Conservation (phyloP, 2,329 filamentous ascomycete species). For the Aspergillus bombycis region DNA sequence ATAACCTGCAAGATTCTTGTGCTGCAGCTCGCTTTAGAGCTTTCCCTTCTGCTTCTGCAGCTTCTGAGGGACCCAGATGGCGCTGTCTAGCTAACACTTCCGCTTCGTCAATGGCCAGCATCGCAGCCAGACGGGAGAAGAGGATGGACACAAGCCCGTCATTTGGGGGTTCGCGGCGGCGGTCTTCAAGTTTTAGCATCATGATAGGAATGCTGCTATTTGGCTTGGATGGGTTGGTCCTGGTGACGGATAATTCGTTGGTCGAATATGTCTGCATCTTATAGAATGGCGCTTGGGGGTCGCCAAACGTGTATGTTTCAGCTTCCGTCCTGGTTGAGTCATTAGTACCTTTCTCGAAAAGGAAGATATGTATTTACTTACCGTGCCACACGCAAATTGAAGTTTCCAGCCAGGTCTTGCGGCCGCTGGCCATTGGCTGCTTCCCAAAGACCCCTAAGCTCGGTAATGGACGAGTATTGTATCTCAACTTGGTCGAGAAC, state of each 20-base stretch:
- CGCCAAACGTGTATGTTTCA: slow-evolving; percentile 49
- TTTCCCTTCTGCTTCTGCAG: slow-evolving; percentile 46
- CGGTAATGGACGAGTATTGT: slow-evolving; percentile 43
- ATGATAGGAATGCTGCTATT: slow-evolving; percentile 48
- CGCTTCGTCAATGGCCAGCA: slow-evolving; percentile 53
- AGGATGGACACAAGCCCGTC: slow-evolving; percentile 50
- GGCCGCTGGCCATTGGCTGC: slow-evolving; percentile 49
- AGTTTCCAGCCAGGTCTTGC: slow-evolving; percentile 34
- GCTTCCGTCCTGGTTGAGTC: slow-evolving; percentile 38
- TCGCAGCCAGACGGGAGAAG: slow-evolving; percentile 53
- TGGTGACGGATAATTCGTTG: slow-evolving; percentile 46
- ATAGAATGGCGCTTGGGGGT: slow-evolving; percentile 47
- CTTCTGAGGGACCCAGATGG: slow-evolving; percentile 43
- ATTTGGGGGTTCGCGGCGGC: slow-evolving; percentile 42
- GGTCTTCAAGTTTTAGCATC: slow-evolving; percentile 45
- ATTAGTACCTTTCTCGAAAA: slow-evolving; percentile 12
- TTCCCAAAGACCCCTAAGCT: slow-evolving; percentile 49
- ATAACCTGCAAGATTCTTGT: slow-evolving; percentile 50
- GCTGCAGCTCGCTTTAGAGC: slow-evolving; percentile 49
- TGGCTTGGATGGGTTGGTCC: slow-evolving; percentile 45
- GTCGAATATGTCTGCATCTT: slow-evolving; percentile 47
- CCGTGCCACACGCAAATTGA: slow-evolving; percentile 47
- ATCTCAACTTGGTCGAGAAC: slow-evolving; percentile 37
- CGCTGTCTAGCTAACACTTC: slow-evolving; percentile 44
- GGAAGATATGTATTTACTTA: slow-evolving; percentile 24